These are phyloP conservation scores for Ophiorrhiza pumila DNA, from an alignment of 257 asterid genomes.

Conservation along the genomic window DNA sequence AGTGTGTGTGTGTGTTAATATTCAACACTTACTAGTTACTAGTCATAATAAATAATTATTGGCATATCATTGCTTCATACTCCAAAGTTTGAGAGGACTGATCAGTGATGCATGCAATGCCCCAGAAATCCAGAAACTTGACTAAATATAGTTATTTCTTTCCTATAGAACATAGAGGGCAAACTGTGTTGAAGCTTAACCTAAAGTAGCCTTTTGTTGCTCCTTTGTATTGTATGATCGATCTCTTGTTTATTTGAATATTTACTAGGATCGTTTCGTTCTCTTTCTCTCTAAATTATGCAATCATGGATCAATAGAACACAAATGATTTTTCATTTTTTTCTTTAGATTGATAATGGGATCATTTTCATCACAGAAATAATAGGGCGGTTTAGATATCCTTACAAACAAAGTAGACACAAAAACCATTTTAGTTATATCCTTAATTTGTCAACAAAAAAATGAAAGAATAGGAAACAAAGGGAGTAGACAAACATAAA, in stretches of 20 bases:
- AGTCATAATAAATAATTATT: slow-evolving; percentile 39
- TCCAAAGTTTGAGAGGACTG: background rate
- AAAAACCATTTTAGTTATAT: no score
- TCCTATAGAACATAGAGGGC: background rate
- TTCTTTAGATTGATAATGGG: no score
- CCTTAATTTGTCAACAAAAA: no score
- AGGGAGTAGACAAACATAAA: no score
- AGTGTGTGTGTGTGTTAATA: background rate
- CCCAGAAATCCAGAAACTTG: slow-evolving; percentile 25
- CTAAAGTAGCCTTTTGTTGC: slow-evolving; percentile 42
- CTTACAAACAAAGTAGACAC: no score
- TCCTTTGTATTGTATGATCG: slow-evolving; percentile 3
- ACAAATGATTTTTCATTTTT: no score
- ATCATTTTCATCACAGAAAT: no score
- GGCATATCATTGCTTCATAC: slow-evolving; percentile 44
- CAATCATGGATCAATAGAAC: background rate
- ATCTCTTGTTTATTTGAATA: background rate
- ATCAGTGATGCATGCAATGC: background rate
- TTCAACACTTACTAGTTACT: slow-evolving; percentile 16
- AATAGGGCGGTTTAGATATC: no score
- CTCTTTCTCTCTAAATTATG: background rate
- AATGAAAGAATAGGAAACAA: no score
- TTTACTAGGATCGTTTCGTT: no score
- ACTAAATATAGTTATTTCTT: background rate
- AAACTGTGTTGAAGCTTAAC: slow-evolving; percentile 12